Base-by-base conservation (phyloP, 345 rosid genomes). In the Aquilaria yunnanensis region DNA sequence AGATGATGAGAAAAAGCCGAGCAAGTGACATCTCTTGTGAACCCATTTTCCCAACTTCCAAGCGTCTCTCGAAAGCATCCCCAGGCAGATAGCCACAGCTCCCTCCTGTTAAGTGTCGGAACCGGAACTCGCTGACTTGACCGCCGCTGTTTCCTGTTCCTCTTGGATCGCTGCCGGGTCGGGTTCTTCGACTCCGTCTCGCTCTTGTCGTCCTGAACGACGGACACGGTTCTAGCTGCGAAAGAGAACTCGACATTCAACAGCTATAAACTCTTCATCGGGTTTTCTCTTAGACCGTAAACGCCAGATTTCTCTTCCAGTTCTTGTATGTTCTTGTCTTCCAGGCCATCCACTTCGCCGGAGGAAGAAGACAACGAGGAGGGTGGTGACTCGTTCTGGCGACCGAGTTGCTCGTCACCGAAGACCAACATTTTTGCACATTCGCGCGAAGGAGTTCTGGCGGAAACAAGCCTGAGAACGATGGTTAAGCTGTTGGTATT, bases 21-120 rank as follows among this genome's bases (percentile, higher is more conserved):
- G 61, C 66, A 80, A 33, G 74, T 88, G 96, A 67, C 91, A 81
- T 78, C 96, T 83, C 73, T 88, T 88, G 72, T 88, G 96, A 1
- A 91, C 96, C 12, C 91, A 80, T 23, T 60, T 54, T 68, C 43
- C 70, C 52, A 60, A 59, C 16, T 65, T 71, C 50, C 98, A 81
- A 57, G 75, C 85, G 77, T 88, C 97, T 50, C 99, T 84, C 2
- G 97, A 94, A 6, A 94, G 86, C 99, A 94, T 85, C 87, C 90
- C 81, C 45, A 94, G 89, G 70, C 95, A 90, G 80, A 90, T 75
- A 29, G 99, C 99, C 31, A 94, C 84, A 51, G 84, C 90, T 32
- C 83, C 87, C 49, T 90, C 97, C 2, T 88, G 82, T 11, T 91
- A 77, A 12, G 87, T 75, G 34, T 85, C 81, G 9, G 93, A 92